A percentile compares a stretch with the other conserved stretches of the same genome.
Conservation (phyloP, 192 early-diverging fungal species). For the Backusella circina region DNA sequence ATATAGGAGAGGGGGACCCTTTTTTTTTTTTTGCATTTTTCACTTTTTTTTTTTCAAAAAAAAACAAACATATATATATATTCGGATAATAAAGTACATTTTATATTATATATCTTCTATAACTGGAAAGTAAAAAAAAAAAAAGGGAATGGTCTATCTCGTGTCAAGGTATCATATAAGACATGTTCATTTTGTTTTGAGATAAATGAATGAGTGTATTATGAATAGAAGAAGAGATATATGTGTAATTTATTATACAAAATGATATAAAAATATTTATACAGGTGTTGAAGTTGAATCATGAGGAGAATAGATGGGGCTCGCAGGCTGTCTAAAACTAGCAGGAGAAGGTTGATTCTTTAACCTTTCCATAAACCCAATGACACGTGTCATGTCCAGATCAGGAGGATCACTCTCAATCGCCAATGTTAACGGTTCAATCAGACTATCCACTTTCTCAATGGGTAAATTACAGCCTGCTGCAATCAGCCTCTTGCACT, state of each 20-base stretch:
- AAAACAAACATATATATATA: too few species aligned
- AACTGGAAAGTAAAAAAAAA: too few species aligned
- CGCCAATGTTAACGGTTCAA: slow-evolving; percentile 71
- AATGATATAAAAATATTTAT: neutral
- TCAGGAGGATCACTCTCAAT: slow-evolving; percentile 69
- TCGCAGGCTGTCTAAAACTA: neutral
- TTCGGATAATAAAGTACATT: too few species aligned
- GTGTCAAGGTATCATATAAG: too few species aligned
- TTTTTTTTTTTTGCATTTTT: neutral
- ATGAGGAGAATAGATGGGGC: neutral
- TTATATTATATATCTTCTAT: too few species aligned
- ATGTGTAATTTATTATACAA: neutral
- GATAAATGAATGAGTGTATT: too few species aligned
- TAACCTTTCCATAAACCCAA: slow-evolving; percentile 45
- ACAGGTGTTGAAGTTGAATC: neutral
- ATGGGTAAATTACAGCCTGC: slow-evolving; percentile 79
- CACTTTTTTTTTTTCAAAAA: neutral
- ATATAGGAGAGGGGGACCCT: neutral
- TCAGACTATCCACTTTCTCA: slow-evolving; percentile 74
- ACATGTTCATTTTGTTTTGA: too few species aligned
- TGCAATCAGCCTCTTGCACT: slow-evolving; percentile 82
- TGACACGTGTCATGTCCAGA: slow-evolving; percentile 42
- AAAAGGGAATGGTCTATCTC: too few species aligned
- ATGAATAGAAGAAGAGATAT: too few species aligned
- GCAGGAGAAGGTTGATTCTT: neutral